A percentile compares a stretch with the other conserved stretches of the same genome.
Evolutionary conservation across 352 stramenopile species (phyloP).

Genomic region (Phytophthora foliorum): DNA sequence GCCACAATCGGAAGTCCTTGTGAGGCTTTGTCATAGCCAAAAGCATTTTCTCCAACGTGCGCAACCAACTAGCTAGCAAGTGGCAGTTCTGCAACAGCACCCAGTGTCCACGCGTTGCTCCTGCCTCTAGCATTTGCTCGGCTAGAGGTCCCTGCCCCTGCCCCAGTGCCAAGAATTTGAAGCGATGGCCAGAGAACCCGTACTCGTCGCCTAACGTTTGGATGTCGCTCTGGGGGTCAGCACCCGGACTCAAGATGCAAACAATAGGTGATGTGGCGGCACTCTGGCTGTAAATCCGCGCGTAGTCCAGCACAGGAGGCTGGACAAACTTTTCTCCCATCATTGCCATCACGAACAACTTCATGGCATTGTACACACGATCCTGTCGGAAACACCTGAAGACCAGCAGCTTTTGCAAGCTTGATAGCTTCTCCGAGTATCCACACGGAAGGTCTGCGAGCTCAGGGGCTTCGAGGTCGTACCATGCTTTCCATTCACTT

Average conservation of each 20-base stretch:
- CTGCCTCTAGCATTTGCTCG: constrained; percentile 95
- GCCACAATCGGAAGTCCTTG: constrained; percentile 96
- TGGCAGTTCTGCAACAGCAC: constrained; percentile 97
- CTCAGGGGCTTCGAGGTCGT: constrained; percentile 95
- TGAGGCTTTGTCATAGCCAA: constrained; percentile 93
- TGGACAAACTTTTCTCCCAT: constrained; percentile 97
- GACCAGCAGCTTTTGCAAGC: constrained; percentile 93
- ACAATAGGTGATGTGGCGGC: constrained; percentile 91
- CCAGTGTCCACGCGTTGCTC: constrained; percentile 88
- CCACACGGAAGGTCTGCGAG: constrained; percentile 80
- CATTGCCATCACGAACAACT: constrained; percentile 93
- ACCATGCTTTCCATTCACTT: constrained; percentile 93
- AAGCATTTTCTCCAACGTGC: constrained; percentile 94
- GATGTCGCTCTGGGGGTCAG: constrained; percentile 96
- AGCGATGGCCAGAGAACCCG: constrained; percentile 92
- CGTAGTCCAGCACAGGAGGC: constrained; percentile 95
- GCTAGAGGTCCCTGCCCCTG: constrained; percentile 95
- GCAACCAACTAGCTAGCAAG: constrained; percentile 94
- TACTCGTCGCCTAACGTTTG: constrained; percentile 93
- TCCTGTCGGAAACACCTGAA: constrained; percentile 96
- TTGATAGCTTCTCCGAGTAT: constrained; percentile 80
- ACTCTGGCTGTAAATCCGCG: constrained; percentile 93
- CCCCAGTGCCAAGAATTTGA: constrained; percentile 95
- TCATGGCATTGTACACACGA: constrained; percentile 96
- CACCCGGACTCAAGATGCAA: constrained; percentile 95